Evolutionary conservation across 164 flowering plant species (phyloP).

Genomic region (Platanus orientalis): DNA sequence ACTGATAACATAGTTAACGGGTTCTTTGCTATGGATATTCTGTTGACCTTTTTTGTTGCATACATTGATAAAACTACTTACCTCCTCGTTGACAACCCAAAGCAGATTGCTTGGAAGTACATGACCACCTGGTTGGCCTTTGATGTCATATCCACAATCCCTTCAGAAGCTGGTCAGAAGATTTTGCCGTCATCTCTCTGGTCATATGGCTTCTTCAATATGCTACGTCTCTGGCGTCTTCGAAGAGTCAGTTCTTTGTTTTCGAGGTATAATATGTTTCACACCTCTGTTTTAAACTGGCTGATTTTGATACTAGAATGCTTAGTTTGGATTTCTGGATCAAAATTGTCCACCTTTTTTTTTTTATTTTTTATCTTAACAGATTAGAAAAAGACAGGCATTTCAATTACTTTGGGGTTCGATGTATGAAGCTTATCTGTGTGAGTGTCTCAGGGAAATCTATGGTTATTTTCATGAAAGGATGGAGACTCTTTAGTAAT

Average conservation of each 20-base stretch:
- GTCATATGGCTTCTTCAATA: constrained; percentile 10
- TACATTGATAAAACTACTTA: constrained; percentile 14
- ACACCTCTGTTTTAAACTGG: too few species aligned
- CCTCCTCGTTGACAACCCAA: constrained; percentile 14
- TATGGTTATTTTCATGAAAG: constrained; percentile 1
- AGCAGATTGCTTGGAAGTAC: constrained; percentile 16
- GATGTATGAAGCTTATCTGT: constrained; percentile 75
- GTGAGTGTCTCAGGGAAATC: constrained; percentile 42
- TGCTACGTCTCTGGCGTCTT: constrained; percentile 23
- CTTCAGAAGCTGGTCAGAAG: constrained; percentile 1
- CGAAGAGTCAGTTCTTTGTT: constrained; percentile 22
- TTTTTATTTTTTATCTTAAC: constrained; percentile 1
- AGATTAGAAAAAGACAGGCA: constrained; percentile 92
- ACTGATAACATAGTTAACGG: constrained; percentile 17
- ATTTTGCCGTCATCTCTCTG: constrained; percentile 2
- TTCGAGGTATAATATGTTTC: constrained; percentile 11
- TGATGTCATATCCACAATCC: constrained; percentile 17
- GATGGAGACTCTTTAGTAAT: background rate
- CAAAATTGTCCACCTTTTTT: too few species aligned
- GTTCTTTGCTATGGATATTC: constrained; percentile 17
- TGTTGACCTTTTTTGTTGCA: constrained; percentile 17
- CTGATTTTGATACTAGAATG: too few species aligned
- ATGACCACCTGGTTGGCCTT: constrained; percentile 16
- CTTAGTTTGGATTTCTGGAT: too few species aligned
- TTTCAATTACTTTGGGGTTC: constrained; percentile 80